phyloP scores from a whole-genome alignment of 495 filamentous ascomycete species.

The Hypomontagnella monticulosa region DNA sequence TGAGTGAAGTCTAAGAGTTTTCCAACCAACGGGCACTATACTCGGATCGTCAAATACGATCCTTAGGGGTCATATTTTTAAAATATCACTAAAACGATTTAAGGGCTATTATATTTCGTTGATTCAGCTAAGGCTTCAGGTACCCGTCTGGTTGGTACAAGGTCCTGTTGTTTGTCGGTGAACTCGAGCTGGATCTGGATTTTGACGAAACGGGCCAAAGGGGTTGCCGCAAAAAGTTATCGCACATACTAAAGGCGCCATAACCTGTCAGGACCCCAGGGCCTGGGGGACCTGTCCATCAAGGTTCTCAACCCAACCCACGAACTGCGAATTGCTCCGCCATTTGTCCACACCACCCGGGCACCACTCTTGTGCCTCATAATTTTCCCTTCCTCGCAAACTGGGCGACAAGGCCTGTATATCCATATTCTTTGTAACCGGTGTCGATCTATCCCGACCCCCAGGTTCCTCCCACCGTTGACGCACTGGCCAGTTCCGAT shows the following conservation, averaged over 20 bases:
- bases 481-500: constrained; percentile 21
- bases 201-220: no score
- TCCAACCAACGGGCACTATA: no score
- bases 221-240: neutral
- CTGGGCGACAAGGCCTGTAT: constrained; percentile 29
- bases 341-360: constrained; percentile 34
- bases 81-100: no score
- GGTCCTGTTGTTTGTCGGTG: no score
- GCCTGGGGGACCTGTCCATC: constrained; percentile 18
- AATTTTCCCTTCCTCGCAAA: constrained; percentile 3
- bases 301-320: constrained; percentile 40
- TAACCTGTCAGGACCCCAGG: constrained; percentile 6
- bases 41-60: no score
- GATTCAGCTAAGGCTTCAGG: no score
- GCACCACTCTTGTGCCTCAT: constrained; percentile 2
- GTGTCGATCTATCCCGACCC: constrained; percentile 17
- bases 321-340: constrained; percentile 19
- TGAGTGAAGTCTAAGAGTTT: no score
- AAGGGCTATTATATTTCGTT: neutral
- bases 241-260: neutral
- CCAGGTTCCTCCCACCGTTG: constrained; percentile 2
- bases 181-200: no score
- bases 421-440: constrained; percentile 6
- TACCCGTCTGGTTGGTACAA: no score
- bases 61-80: neutral